Evolutionary conservation across 768 basidiomycete genomes (phyloP), one percentile per base, ranked within the genome.

Genomic region (Pleurotus tuber-regium): DNA sequence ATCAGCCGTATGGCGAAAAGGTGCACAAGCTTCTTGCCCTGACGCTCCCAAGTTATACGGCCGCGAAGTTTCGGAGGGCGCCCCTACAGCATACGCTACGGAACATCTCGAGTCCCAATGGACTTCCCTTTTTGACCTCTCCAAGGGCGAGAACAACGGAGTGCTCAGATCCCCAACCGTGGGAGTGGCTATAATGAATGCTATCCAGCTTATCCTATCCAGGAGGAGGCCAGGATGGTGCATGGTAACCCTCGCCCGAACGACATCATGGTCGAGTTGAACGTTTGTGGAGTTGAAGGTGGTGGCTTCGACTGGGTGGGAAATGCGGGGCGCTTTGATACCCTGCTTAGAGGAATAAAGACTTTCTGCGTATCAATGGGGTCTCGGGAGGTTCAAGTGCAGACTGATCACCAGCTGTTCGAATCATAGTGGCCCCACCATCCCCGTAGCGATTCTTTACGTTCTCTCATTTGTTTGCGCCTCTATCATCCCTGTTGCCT

Each of bases 1-100:
- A 8, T 33, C 55, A 58, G 11, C 52, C 60, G 6, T 75, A 75
- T 48, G 62, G 68, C 25, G 53, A n/a, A 8, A 62, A 60, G 6
- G 68, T 59, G 0, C 74, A 76, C 51, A 25, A 50, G 25, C 42
- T 59, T 12, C 66, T 76, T 52, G 70, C 69, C 2, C 26, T 43
- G 0, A 63, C 26, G 69, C 67, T 10, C 70, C 71, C 4, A 7
- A 54, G 43, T 59, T 75, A 25, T 50, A 60, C 6, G 44, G 44
- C 18, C 21, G 29, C 21, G 33, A 19, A 23, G 23, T 31, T 30
- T 19, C 33, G 11, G 44, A 47, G 23, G 44, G 44, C 14, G 44
- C 44, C 19, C 44, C 44, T 23, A 47, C 30, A 11, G 44, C 44
- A 14, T 47, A 47, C 29, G 44, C 33, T 8, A 47, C 33, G 31